Base-by-base conservation (phyloP, 2,329 filamentous ascomycete species). In the Trichocomaceae sp. region DNA sequence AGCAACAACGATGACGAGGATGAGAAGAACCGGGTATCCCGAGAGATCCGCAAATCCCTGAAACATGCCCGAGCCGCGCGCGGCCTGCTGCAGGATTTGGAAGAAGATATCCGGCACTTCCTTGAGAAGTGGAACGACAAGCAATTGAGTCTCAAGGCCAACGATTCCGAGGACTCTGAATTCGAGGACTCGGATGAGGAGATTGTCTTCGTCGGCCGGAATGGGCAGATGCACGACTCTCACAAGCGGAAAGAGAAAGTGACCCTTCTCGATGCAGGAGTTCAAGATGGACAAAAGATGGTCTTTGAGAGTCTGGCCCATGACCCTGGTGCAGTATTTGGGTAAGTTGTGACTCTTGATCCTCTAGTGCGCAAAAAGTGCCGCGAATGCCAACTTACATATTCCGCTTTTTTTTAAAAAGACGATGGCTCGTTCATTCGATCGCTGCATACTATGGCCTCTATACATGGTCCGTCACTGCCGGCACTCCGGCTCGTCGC, bases 381-480 rank as follows among this genome's bases (percentile, higher is more conserved):
- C n/a, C n/a, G 35, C 15, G n/a, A 39, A 39, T 5, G 12, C 33
- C 58, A 49, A n/a, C 29, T 33, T 3, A 13, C 2, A n/a, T 47
- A 19, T 17, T 17, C n/a, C 31, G 29, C 23, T 41, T 13, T n/a
- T n/a, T n/a, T n/a, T n/a, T n/a, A n/a, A n/a, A n/a, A 58, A 92
- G 88, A 61, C 87, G 92, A 60, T 97, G 91, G 88, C 82, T 97
- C 52, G 89, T 95, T 1, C 91, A 97, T 71, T 87, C 88, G 56
- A 91, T 97, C 59, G 92, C 89, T 9, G 83, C 86, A 41, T 97
- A 97, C 70, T 97, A 97, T 67, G 91, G 90, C 45, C 79, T 96
- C 55, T 82, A 84, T 58, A 96, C 91, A 19, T 90, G 85, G 75
- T 91, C 88, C 4, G 82, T 92, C 57, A 87, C 86, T 0, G 79